phyloP scores from a whole-genome alignment of 176 grass and related monocot species.

The Puya raimondii region DNA sequence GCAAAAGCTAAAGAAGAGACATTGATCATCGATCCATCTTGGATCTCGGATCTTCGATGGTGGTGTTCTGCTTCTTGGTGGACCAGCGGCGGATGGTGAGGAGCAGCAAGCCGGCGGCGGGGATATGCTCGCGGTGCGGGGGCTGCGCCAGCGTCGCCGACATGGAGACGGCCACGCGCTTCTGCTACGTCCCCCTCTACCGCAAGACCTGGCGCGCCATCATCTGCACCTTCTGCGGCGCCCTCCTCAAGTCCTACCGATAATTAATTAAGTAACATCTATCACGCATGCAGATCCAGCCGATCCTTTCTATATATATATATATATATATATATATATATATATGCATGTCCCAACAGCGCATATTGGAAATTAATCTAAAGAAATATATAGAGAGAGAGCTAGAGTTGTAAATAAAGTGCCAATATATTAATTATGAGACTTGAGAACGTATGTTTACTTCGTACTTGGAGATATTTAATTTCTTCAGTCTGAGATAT shows the following conservation, averaged over 20 bases:
- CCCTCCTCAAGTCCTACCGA: constrained; percentile 96
- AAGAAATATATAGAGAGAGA: not conserved
- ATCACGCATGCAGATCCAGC: no score
- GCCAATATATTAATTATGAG: no score
- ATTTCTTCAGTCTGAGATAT: no score
- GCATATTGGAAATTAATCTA: not conserved
- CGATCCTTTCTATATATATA: not conserved
- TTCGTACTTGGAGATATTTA: no score
- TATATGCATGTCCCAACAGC: not conserved
- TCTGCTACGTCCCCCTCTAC: constrained; percentile 89
- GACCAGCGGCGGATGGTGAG: constrained; percentile 79
- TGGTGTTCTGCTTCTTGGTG: constrained; percentile 92
- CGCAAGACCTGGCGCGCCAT: constrained; percentile 84
- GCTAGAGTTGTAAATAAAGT: not conserved
- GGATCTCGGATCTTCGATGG: constrained; percentile 30
- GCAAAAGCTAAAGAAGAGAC: not conserved
- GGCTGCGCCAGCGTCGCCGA: constrained; percentile 92
- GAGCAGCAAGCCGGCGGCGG: constrained; percentile 98
- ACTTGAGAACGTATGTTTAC: not conserved
- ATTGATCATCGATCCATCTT: not conserved
- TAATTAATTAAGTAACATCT: constrained; percentile 17
- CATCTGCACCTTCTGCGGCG: constrained; percentile 97
- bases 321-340: not conserved
- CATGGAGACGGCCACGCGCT: constrained; percentile 84
- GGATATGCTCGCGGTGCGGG: constrained; percentile 96